Evolutionary conservation across 2,329 filamentous ascomycete species (phyloP), one percentile per base, ranked within the genome.

Genomic region (Pseudocercospora macadamiae): DNA sequence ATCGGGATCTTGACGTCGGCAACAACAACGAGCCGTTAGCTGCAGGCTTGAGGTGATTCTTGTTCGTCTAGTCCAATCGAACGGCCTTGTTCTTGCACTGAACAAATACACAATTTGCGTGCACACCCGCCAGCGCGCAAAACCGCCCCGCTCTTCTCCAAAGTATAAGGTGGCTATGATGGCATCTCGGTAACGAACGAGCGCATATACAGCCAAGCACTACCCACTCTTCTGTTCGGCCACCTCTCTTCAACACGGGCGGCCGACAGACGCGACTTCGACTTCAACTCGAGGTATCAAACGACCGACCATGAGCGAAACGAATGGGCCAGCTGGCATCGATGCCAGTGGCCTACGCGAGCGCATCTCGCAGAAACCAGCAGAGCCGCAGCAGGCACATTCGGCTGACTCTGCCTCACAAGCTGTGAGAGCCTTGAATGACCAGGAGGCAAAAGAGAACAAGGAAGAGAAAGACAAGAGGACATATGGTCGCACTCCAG

Each of bases 401-500:
- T 71, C 72, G 2, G 58, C 54, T 64, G 67, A 69, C 34, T 66
- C 76, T 60, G 80, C 80, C 59, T 77, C 78, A 65, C 73, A 78
- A 59, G 75, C 77, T 55, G 80, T 82, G 28, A 70, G 79, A 57
- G 75, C 80, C 64, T 69, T 83, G 64, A 83, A 83, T 61, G 77
- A 81, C 60, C 68, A 76, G 59, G 79, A 82, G 67, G 76, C 79
- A 54, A 76, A 75, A 55, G 68, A 72, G 3, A 74, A 77, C 65
- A 79, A 80, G 62, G 69, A 77, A 63, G 78, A 80, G 61, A 81
- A 83, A 62, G 77, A 83, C 62, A 87, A 86, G 73, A 93, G 91
- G 80, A 96, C 92, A 0, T 96, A 90, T 80, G 93, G 93, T 56
- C 87, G 93, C 65, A 97, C 93, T 12, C 91, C 91, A 26, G 89